Base-by-base conservation (phyloP, 2,329 filamentous ascomycete genomes). In the Orbilia ellipsospora region DNA sequence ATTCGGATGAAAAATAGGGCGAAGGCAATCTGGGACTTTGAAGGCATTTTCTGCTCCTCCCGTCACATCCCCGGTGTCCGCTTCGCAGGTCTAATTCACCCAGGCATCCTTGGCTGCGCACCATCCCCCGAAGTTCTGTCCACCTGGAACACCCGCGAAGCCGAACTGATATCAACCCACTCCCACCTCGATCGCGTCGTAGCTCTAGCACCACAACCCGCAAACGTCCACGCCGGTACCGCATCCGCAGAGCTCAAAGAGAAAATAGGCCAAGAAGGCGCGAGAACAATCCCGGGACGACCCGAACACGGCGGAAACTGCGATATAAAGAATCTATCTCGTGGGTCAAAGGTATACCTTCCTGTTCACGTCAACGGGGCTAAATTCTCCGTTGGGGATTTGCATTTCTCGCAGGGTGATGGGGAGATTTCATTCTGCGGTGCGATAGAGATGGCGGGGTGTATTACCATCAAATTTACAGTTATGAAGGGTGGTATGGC, bases 391-490 rank as follows among this genome's bases (percentile, higher is more conserved):
- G 94, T 97, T 0, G 94, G 94, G 12, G 94, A 97, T 81, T 83
- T 96, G 42, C 93, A 96, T 82, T 96, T 95, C 82, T 90, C 88
- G 2, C 86, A 96, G 83, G 93, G 93, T 7, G 93, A 97, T 80
- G 93, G 93, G 5, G 93, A 97, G 81, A 96, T 97, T 73, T 92
- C 89, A 1, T 97, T 93, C 81, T 93, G 91, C 78, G 91, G 91
- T 18, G 94, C 93, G 4, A 97, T 97, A 79, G 94, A 97, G 82
- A 97, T 97, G 92, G 92, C 93, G 0, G 93, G 93, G 3, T 85
- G 92, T 51, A 96, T 97, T 79, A 97, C 93, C 1, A 88, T 97
- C 82, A 96, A 95, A 80, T 94, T 96, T 85, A 89, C 88, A 59
- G 91, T 97, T 15, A 89, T 97, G 85, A 96, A 95, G 82, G 87